Base-by-base conservation (phyloP, 148 eudicot genomes). In the Camellia granthamiana region DNA sequence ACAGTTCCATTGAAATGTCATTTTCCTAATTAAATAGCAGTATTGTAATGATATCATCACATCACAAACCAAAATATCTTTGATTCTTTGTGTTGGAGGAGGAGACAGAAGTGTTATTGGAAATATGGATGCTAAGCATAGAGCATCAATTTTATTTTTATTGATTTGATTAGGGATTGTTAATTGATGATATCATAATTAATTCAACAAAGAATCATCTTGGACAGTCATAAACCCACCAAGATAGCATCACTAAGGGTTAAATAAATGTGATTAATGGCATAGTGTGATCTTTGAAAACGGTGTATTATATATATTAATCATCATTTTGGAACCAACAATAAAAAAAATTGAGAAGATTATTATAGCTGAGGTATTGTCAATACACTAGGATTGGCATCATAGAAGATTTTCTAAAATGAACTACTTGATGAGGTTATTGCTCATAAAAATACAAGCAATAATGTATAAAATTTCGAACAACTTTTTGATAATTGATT, bases 231-330 rank as follows among this genome's bases (percentile, higher is more conserved):
- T 60, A 11, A 60, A 59, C 62, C 78, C 67, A 75, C 78, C 65
- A n/a, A 18, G 67, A 60, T 3, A 43, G 78, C 16, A 43, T 75
- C 78, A 75, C 68, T 60, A 75, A 75, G 46, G 23, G 65, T 58
- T 58, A 75, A 55, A 49, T 72, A 38, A 72, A 72, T 59, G 77
- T 74, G 23, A 74, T 75, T 59, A 75, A 14, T 18, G 78, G 52
- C 0, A n/a, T 59, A 75, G 21, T 75, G 23, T 75, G 65, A 41
- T 42, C 66, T 59, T 18, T 59, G 38, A 30, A 30, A 30, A 30
- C 38, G 1, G 38, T 30, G 1, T 30, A 1, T 30, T 30, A 30
- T 30, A 30, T 30, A 30, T 30, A 15, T 42, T 42, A 47, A 60
- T 16, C 38, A 75, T 75, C 38, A 21, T 54, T 16, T 72, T 52